These are phyloP conservation scores for Macrocybe gigantea DNA, from an alignment of 768 basidiomycete species.

Conservation along the genomic window DNA sequence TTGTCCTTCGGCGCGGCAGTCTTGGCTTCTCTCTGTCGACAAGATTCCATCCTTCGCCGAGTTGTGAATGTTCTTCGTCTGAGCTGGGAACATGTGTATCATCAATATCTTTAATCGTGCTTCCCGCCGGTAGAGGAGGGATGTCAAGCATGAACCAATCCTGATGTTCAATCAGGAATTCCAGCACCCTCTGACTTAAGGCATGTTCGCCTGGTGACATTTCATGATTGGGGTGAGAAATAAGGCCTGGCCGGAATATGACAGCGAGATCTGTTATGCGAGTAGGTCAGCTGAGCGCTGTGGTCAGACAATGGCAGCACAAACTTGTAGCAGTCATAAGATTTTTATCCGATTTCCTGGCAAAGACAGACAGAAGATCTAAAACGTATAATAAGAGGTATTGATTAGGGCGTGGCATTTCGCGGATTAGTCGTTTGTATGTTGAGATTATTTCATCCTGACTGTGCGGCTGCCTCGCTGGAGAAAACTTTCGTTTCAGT, in stretches of 20 bases:
- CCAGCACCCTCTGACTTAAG: conserved; percentile 84
- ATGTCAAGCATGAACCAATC: conserved; percentile 93
- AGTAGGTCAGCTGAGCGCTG: background rate
- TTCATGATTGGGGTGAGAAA: conserved; percentile 85
- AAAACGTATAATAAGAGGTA: conserved; percentile 97
- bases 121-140: conserved; percentile 50
- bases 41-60: conserved; percentile 49
- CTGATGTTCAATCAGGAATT: conserved; percentile 95
- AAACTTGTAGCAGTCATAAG: conserved; percentile 92
- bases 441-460: conserved; percentile 68
- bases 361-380: conserved; percentile 92
- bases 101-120: background rate
- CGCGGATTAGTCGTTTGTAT: conserved; percentile 80
- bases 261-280: conserved; percentile 79
- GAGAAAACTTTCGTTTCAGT: conserved; percentile 4
- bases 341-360: conserved; percentile 86
- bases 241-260: conserved; percentile 93
- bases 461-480: conserved; percentile 64
- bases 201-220: conserved; percentile 83
- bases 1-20: conserved; percentile 52
- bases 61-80: conserved; percentile 41
- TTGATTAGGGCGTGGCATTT: conserved; percentile 85
- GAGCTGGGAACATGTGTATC: conserved; percentile 10
- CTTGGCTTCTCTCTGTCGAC: conserved; percentile 35
- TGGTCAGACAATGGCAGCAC: conserved; percentile 21